Evolutionary conservation across 495 filamentous ascomycete species (phyloP).

Genomic region (Trypethelium eluteriae): DNA sequence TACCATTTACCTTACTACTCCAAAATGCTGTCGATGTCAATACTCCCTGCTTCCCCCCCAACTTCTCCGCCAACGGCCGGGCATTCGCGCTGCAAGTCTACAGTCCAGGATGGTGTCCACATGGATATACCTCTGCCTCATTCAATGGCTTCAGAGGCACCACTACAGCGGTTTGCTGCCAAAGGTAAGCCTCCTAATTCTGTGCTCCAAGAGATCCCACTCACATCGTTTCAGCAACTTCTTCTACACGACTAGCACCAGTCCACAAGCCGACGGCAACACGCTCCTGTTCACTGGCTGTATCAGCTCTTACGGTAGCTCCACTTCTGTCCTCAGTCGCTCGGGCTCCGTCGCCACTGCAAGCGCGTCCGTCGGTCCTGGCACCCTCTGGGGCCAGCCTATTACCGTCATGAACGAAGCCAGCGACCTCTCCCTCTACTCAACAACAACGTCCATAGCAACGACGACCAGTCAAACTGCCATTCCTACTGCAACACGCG

Average conservation of each 20-base stretch:
- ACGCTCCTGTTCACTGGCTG: conserved; percentile 3
- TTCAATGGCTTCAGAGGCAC: neutral
- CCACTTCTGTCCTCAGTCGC: conserved; percentile 8
- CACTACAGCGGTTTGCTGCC: conserved; percentile 4
- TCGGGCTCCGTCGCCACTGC: neutral
- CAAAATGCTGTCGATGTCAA: conserved; percentile 8
- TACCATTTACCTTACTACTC: conserved; percentile 1
- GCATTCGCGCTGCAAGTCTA: conserved; percentile 1
- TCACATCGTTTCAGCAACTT: neutral
- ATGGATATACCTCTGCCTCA: neutral
- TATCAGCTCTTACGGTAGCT: conserved; percentile 3
- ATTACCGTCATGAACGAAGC: conserved; percentile 6
- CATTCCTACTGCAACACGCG: neutral
- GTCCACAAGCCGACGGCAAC: conserved; percentile 5
- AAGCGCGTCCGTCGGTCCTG: neutral
- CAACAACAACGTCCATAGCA: neutral
- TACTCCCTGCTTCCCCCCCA: neutral
- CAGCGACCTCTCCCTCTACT: neutral
- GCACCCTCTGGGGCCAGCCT: neutral
- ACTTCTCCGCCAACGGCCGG: conserved; percentile 3
- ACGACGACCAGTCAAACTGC: neutral
- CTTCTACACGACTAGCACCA: conserved; percentile 7
- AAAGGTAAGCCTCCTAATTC: neutral
- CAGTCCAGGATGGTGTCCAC: conserved; percentile 8
- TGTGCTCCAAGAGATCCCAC: neutral